Base-by-base conservation (phyloP, 352 stramenopile genomes). In the Thraustotheca clavata region DNA sequence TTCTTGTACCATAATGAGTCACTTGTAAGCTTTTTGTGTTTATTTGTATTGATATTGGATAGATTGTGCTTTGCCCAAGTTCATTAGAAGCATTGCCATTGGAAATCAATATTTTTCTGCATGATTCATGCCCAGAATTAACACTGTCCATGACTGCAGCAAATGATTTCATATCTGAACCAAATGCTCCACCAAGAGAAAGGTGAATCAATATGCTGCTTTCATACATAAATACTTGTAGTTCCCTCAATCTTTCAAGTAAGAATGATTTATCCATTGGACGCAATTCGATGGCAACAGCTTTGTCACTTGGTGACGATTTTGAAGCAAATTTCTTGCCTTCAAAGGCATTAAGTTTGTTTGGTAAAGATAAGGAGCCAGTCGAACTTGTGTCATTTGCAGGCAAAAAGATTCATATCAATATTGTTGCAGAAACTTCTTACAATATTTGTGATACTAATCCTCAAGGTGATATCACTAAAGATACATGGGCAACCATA, bases 401-500 rank as follows among this genome's bases (percentile, higher is more conserved):
- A 4, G 57, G 57, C 5, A 43, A 65, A n/a, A 52, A 55, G 39
- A 65, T 65, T 40, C 57, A 65, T 7, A 54, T 65, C 12, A 22
- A 29, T 22, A 65, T 65, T 46, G 57, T 65, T 7, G 57, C 57
- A n/a, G 46, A 40, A 6, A 65, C 57, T 12, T 65, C 57, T 29
- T 65, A 65, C 41, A 65, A 65, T 24, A 43, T 65, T 18, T 65
- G 57, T 34, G 57, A 65, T 38, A 12, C 47, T 16, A 65, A 65
- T 31, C 57, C 57, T 11, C 38, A 52, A 43, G 57, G 57, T n/a
- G 22, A 65, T 33, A n/a, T 29, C n/a, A 20, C 26, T 5, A 20
- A 35, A 18, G 57, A 65, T 32, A 65, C 57, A 9, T 65, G 57
- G 57, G 57, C 36, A 18, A 43, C 46, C 20, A n/a, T 65, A 1